phyloP scores from a whole-genome alignment of 2,329 filamentous ascomycete species.

The Metarhizium humberi region DNA sequence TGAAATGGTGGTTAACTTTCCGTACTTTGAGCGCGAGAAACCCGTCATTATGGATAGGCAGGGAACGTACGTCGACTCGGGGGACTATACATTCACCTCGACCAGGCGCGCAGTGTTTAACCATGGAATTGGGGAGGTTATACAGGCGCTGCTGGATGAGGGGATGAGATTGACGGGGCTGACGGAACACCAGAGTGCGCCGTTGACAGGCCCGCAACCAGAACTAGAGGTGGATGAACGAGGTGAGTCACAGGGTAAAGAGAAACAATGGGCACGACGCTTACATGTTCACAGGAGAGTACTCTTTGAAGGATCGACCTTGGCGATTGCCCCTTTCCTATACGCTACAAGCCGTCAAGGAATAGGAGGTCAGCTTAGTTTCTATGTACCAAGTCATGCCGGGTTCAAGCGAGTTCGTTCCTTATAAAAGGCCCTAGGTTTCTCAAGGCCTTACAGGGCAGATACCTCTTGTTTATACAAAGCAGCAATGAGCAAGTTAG shows the following conservation, averaged over 20 bases:
- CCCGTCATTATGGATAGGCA: constrained; percentile 3
- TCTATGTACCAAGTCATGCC: too few species aligned
- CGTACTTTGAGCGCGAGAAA: constrained; percentile 10
- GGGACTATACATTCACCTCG: not conserved
- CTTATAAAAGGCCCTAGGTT: too few species aligned
- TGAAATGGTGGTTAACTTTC: constrained; percentile 5
- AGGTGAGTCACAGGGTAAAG: constrained; percentile 2
- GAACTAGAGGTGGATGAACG: constrained; percentile 5
- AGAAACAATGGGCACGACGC: too few species aligned
- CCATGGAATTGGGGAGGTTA: constrained; percentile 10
- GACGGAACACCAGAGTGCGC: constrained; percentile 9
- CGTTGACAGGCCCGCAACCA: constrained; percentile 4
- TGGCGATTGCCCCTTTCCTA: constrained; percentile 8
- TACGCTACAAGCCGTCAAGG: constrained; percentile 9
- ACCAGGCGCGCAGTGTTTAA: constrained; percentile 8
- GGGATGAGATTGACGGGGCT: constrained; percentile 7
- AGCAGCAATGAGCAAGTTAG: too few species aligned
- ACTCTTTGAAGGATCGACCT: constrained; percentile 4
- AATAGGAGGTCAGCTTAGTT: not conserved
- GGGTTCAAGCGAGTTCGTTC: too few species aligned
- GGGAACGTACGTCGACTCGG: constrained; percentile 6
- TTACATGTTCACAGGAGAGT: constrained; percentile 2
- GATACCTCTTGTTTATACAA: too few species aligned
- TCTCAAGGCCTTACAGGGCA: too few species aligned
- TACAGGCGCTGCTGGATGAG: constrained; percentile 8